These are phyloP conservation scores for Kodamaea derodonti DNA, from an alignment of 1,139 yeast species.

Conservation along the genomic window DNA sequence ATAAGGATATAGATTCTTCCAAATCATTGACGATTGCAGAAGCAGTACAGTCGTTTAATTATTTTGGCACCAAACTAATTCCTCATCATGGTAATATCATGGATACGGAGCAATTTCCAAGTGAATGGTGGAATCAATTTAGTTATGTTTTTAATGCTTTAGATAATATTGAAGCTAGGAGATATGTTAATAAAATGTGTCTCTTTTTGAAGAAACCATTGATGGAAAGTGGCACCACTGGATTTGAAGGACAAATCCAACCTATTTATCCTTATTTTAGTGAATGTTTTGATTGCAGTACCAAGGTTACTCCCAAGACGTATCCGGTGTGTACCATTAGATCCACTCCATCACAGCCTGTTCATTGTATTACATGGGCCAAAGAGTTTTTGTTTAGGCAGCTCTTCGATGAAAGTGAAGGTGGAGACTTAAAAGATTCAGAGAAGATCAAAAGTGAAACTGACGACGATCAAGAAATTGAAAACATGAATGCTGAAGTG, in stretches of 20 bases:
- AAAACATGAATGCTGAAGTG: slow-evolving; percentile 64
- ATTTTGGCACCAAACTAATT: slow-evolving; percentile 57
- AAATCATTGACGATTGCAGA: slow-evolving; percentile 79
- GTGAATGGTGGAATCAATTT: slow-evolving; percentile 79
- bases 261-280: slow-evolving; percentile 80
- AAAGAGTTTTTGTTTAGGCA: slow-evolving; percentile 84
- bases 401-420: slow-evolving; percentile 61
- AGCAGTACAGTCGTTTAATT: slow-evolving; percentile 78
- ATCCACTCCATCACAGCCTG: slow-evolving; percentile 93
- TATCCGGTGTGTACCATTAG: slow-evolving; percentile 96
- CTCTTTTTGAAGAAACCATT: slow-evolving; percentile 70
- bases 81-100: slow-evolving; percentile 89
- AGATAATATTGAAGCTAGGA: slow-evolving; percentile 89
- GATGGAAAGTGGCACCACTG: slow-evolving; percentile 94
- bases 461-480: slow-evolving; percentile 63
- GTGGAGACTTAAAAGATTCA: slow-evolving; percentile 23
- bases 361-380: slow-evolving; percentile 98
- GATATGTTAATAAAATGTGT: slow-evolving; percentile 83
- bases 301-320: slow-evolving; percentile 83
- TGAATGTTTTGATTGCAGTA: slow-evolving; percentile 91
- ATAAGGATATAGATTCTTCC: slow-evolving; percentile 81
- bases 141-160: slow-evolving; percentile 83
- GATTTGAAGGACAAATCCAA: slow-evolving; percentile 88
- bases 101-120: slow-evolving; percentile 68
- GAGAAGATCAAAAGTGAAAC: slow-evolving; percentile 47